These are phyloP conservation scores for Agaricus sinodeliciosus DNA, from an alignment of 768 basidiomycete species.

Conservation along the genomic window DNA sequence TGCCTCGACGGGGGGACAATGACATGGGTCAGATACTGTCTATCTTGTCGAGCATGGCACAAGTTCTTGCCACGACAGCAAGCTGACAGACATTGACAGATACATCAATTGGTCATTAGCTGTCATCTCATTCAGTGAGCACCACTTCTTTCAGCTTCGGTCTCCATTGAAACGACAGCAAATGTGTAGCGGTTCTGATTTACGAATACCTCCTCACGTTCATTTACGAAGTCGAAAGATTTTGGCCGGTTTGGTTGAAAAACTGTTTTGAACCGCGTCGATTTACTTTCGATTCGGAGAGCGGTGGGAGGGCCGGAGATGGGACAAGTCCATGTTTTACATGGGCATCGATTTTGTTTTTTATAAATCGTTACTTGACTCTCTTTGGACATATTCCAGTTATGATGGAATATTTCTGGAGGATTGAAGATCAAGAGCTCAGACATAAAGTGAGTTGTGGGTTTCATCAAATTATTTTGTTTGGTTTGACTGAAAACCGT, in stretches of 20 bases:
- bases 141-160: no score
- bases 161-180: background rate
- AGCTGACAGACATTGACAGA: background rate
- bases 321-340: conserved; percentile 16
- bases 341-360: conserved; percentile 32
- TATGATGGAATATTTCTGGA: conserved; percentile 27
- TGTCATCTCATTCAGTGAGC: conserved; percentile 2
- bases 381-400: conserved; percentile 33
- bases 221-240: conserved; percentile 3
- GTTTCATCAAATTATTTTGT: background rate
- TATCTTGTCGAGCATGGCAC: background rate
- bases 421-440: conserved; percentile 13
- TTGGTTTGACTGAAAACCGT: background rate
- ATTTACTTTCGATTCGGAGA: background rate
- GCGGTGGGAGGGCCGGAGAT: no score
- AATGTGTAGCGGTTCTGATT: background rate
- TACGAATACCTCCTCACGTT: conserved; percentile 7
- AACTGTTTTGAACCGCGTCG: background rate
- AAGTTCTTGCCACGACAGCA: background rate
- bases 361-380: conserved; percentile 35
- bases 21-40: background rate
- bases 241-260: background rate
- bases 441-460: conserved; percentile 18
- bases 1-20: background rate
- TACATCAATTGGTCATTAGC: conserved; percentile 1